Conservation (phyloP, 2,329 filamentous ascomycete genomes). For the Drechslera avenae region DNA sequence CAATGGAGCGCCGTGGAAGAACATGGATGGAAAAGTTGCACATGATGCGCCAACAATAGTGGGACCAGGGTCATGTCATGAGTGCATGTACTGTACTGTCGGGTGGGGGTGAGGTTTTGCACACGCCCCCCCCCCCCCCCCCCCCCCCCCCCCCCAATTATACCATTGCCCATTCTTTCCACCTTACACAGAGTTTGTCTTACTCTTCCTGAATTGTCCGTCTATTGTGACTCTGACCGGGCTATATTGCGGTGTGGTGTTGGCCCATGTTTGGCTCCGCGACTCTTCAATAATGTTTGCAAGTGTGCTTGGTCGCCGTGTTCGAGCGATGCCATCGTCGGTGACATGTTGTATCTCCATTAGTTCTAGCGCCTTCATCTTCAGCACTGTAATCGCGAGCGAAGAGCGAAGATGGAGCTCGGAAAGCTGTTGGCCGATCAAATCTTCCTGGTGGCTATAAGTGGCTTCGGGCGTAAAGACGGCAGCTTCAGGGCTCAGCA, state of each 20-base stretch:
- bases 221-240: background rate
- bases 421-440: conserved; percentile 12
- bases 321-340: conserved; percentile 13
- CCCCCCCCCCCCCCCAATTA: no score
- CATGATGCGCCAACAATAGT: conserved; percentile 4
- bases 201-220: conserved; percentile 10
- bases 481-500: conserved; percentile 30
- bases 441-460: conserved; percentile 1
- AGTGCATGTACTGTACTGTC: conserved; percentile 1
- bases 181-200: conserved; percentile 24
- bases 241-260: conserved; percentile 8
- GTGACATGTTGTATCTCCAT: conserved; percentile 23
- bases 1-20: conserved; percentile 8
- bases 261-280: conserved; percentile 10
- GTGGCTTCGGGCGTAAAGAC: conserved; percentile 27
- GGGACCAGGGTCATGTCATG: background rate
- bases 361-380: conserved; percentile 15
- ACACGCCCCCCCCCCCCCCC: no score
- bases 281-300: conserved; percentile 3
- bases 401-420: conserved; percentile 29
- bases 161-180: no score
- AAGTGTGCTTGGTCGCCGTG: background rate
- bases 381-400: background rate
- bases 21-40: background rate
- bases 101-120: conserved; percentile 1